Percentiles rank a stretch among this genome's conserved stretches.
Evolutionary conservation across 257 asterid species (phyloP).

Genomic region (Solanum etuberosum): DNA sequence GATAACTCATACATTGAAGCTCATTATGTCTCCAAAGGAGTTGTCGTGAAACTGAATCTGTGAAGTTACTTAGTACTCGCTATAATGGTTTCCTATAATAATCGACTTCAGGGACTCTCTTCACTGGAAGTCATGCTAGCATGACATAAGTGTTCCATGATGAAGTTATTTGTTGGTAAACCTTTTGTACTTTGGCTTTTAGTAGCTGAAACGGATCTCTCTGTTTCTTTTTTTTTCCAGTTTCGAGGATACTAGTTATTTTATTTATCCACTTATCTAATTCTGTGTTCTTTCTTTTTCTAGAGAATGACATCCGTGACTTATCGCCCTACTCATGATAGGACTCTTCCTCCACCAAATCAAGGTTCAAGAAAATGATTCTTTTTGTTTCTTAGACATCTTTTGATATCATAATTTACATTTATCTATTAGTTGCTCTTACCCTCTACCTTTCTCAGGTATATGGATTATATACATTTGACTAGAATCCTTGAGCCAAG

Average conservation of each 20-base stretch:
- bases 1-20: not conserved
- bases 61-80: not conserved
- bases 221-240: not conserved
- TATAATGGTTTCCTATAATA: not conserved
- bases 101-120: not conserved
- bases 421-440: not conserved
- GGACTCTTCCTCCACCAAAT: constrained; percentile 34
- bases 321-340: constrained; percentile 31
- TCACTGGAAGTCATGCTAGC: not conserved
- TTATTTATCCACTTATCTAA: not conserved
- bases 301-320: constrained; percentile 30
- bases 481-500: not conserved
- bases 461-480: not conserved
- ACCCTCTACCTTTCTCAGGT: not conserved
- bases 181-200: not conserved
- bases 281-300: not conserved
- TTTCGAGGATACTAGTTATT: not conserved
- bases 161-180: not conserved
- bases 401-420: not conserved
- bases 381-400: not conserved
- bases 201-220: not conserved
- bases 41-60: not conserved
- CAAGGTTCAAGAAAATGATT: constrained; percentile 18
- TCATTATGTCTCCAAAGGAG: not conserved
- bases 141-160: not conserved